Conservation (phyloP, 345 rosid genomes). For the Hibiscus trionum region DNA sequence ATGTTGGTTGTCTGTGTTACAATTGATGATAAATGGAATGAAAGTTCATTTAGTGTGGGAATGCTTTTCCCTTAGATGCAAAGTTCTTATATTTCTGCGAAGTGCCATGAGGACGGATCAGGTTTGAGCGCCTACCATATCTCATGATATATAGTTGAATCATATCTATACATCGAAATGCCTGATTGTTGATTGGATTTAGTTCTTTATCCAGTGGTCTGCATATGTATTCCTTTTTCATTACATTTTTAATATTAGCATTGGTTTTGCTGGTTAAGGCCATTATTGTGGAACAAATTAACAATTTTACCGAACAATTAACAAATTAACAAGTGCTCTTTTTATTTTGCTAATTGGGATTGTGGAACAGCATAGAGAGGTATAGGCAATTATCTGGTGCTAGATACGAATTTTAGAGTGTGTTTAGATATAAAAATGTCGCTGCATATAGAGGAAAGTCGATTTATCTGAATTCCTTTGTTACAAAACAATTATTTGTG, state of each 20-base stretch:
- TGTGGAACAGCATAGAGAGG: too few species aligned
- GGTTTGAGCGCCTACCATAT: not conserved
- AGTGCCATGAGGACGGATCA: not conserved
- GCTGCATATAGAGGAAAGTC: too few species aligned
- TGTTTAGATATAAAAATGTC: too few species aligned
- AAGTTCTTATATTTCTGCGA: not conserved
- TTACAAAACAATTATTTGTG: not conserved
- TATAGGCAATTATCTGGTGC: too few species aligned
- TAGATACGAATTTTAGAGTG: too few species aligned
- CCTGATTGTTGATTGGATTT: not conserved
- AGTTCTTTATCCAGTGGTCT: not conserved
- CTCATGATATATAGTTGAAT: not conserved
- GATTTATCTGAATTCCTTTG: not conserved
- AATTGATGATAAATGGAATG: not conserved
- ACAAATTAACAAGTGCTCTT: too few species aligned
- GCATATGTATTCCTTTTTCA: not conserved
- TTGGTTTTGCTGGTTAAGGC: not conserved
- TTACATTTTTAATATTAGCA: not conserved
- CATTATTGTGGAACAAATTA: too few species aligned
- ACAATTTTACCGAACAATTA: too few species aligned
- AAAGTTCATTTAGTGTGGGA: not conserved
- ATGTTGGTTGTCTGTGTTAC: not conserved
- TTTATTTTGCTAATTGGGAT: too few species aligned
- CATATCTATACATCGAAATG: not conserved
- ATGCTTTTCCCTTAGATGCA: slow-evolving; percentile 2